phyloP scores from a whole-genome alignment of 2,329 filamentous ascomycete genomes.

The Pseudogymnoascus sp. region DNA sequence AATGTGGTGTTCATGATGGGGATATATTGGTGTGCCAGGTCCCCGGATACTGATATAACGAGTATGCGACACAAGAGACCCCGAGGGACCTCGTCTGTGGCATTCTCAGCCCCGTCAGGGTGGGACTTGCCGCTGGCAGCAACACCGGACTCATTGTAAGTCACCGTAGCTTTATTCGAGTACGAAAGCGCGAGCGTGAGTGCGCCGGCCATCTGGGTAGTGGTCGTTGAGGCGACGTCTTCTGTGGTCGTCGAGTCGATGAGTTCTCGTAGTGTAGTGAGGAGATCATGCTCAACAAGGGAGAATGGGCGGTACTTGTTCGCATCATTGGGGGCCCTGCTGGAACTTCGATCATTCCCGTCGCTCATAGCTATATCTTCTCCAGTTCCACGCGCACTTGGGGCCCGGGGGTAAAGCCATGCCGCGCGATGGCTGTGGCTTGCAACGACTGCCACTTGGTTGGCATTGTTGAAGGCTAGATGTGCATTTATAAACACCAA shows the following conservation, averaged over 20 bases:
- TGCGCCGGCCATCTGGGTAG: slow-evolving; percentile 84
- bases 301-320: slow-evolving; percentile 95
- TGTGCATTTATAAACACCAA: slow-evolving; percentile 97
- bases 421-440: slow-evolving; percentile 78
- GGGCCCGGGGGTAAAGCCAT: slow-evolving; percentile 73
- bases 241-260: slow-evolving; percentile 58
- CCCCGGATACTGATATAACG: slow-evolving; percentile 78
- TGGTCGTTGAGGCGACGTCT: slow-evolving; percentile 60
- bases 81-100: slow-evolving; percentile 30
- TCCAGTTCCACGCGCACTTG: slow-evolving; percentile 25
- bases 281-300: slow-evolving; percentile 73
- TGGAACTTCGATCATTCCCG: slow-evolving; percentile 26
- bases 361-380: slow-evolving; percentile 54
- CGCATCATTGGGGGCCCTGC: slow-evolving; percentile 36
- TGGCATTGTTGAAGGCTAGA: slow-evolving; percentile 85
- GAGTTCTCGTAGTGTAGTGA: slow-evolving; percentile 65
- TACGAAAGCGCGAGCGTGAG: slow-evolving; percentile 82
- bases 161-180: slow-evolving; percentile 61
- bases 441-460: slow-evolving; percentile 86
- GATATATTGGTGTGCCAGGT: slow-evolving; percentile 85
- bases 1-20: slow-evolving; percentile 98
- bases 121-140: slow-evolving; percentile 21
- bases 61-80: slow-evolving; percentile 75
- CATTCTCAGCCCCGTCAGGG: slow-evolving; percentile 16
- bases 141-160: slow-evolving; percentile 32